phyloP scores from a whole-genome alignment of 2,329 filamentous ascomycete species.

The Alternaria ventricosa region DNA sequence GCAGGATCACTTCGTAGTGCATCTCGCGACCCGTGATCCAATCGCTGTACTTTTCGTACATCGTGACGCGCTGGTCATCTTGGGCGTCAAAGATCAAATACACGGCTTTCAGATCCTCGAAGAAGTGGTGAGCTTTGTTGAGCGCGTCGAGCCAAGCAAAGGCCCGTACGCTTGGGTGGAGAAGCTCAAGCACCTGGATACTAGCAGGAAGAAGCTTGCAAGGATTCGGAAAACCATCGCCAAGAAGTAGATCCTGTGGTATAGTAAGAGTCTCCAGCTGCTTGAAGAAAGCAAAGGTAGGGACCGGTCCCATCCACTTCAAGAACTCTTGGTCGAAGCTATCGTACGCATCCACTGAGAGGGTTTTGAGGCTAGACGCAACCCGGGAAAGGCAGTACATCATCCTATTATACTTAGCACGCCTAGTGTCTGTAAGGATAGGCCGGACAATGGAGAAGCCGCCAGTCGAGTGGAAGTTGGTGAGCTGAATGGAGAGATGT shows the following conservation, averaged over 20 bases:
- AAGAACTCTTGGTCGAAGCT: background rate
- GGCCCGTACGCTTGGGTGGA: background rate
- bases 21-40: background rate
- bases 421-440: background rate
- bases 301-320: background rate
- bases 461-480: background rate
- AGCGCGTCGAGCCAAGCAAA: background rate
- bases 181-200: background rate
- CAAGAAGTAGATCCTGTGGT: background rate
- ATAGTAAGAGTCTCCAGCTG: background rate
- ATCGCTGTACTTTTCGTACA: background rate
- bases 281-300: background rate
- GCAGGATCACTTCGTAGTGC: background rate
- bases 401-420: background rate
- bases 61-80: background rate
- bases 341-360: background rate
- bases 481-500: background rate
- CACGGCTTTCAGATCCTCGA: background rate
- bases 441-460: background rate
- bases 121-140: background rate
- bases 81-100: background rate
- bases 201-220: background rate
- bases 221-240: background rate
- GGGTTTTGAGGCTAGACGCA: background rate
- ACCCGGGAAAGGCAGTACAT: background rate